A percentile compares a stretch with the other conserved stretches of the same genome.
Evolutionary conservation across 73 alveolate species (phyloP).

Genomic region (Tetrahymena thermophila): DNA sequence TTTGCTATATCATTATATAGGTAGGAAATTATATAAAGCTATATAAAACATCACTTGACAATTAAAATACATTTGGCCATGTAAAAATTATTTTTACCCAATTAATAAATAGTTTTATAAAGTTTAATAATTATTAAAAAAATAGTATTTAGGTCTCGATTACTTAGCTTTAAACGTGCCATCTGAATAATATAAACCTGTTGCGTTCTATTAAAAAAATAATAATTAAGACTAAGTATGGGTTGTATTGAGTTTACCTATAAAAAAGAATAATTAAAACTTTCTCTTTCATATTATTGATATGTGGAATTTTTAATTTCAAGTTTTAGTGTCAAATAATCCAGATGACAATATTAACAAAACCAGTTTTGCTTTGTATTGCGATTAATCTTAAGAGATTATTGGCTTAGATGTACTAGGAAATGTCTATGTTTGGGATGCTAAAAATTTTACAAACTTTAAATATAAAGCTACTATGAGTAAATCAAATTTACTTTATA

Average conservation of each 20-base stretch:
- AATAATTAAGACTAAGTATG: neutral
- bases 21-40: too few species aligned
- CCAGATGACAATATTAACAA: neutral
- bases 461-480: neutral
- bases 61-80: neutral
- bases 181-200: neutral
- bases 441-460: neutral
- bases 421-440: neutral
- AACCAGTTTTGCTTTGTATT: neutral
- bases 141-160: neutral
- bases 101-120: too few species aligned
- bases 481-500: too few species aligned
- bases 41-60: neutral
- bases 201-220: neutral
- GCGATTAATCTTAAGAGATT: neutral
- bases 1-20: too few species aligned
- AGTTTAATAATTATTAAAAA: too few species aligned
- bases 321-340: neutral
- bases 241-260: neutral
- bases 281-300: neutral
- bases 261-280: too few species aligned
- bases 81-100: neutral
- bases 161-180: neutral
- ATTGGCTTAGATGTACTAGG: neutral
- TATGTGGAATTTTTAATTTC: neutral